Base-by-base conservation (phyloP, 2,329 filamentous ascomycete species). In the Penicillium capsulatum region DNA sequence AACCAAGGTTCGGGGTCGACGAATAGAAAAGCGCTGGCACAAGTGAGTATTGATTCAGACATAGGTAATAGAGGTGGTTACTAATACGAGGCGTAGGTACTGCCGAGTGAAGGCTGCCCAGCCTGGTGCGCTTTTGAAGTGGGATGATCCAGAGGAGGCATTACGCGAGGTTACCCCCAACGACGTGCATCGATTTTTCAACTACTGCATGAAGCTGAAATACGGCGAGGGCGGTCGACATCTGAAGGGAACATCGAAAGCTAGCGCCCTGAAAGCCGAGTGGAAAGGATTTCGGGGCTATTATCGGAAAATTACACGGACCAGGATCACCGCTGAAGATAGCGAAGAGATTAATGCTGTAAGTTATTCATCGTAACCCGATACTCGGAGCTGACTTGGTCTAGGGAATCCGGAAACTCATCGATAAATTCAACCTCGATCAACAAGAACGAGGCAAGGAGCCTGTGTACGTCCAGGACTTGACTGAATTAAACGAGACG, bases 361-460 rank as follows among this genome's bases (percentile, higher is more conserved):
- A 16, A 43, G 39, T 40, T 37, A 35, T 39, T 31, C 24, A 16
- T 15, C 28, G 9, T 17, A 10, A 16, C 10, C 9, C 13, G 28
- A 42, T 17, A 5, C 16, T 31, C 9, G 28, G 24, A 36, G 36
- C 42, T 43, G 9, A 48, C 31, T 22, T 7, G n/a, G 15, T 35
- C 29, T 16, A 45, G 45, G 42, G 47, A 4, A 50, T 50, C 27
- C 29, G 30, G 13, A 38, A 40, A 36, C 31, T 50, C 9, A 40
- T 50, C 15, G 40, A 50, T 13, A 48, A 50, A 36, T 46, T 28
- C n/a, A 15, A 29, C 2, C 42, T 50, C 8, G 30, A 48, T 46
- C 0, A 29, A 14, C 22, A 42, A 29, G 31, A 40, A 26, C 29
- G 35, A 26, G 43, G 20, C 2, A 49, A 49, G 17, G 28, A 27